Base-by-base conservation (phyloP, 306 rosid species). In the Lupinus albus region DNA sequence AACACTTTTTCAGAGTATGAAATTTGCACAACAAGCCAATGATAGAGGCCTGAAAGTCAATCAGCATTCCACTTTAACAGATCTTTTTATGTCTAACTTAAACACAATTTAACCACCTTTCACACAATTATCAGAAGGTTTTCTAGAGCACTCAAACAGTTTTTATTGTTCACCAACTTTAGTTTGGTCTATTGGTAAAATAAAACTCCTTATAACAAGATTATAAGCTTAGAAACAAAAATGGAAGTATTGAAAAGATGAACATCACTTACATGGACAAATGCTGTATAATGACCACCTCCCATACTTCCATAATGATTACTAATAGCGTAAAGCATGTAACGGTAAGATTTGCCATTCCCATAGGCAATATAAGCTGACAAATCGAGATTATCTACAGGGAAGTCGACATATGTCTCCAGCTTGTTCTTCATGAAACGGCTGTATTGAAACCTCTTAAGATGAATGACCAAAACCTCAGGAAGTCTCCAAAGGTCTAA, bases 401-500 rank as follows among this genome's bases (percentile, higher is more conserved):
- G 97, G 73, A 93, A 93, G 82, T 93, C 96, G 18, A 93, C 97
- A 79, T 81, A 90, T 61, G 99, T 88, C 75, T 93, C 99, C 67
- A 90, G 83, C 85, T 93, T 93, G 89, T 90, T 93, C 87, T 93
- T 93, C 78, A 73, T 58, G 77, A 79, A 90, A 6, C 95, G 95
- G 76, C 97, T 93, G 79, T 93, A 93, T 16, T 90, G 88, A 83
- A 93, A 93, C 81, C 97, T 90, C 89, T 93, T 93, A 57, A 93
- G 88, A 85, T 93, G 99, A 80, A 93, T 85, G 71, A 93, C 99
- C 89, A 93, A 79, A 80, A 93, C 87, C 84, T 90, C 96, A 36
- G 99, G 99, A 65, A 93, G 92, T 82, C 97, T 93, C 97, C 99
- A 93, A 52, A 93, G 96, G 72, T 93, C 99, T 74, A 93, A 85